These are phyloP conservation scores for Vigna mungo DNA, from an alignment of 306 rosid species.

Conservation along the genomic window DNA sequence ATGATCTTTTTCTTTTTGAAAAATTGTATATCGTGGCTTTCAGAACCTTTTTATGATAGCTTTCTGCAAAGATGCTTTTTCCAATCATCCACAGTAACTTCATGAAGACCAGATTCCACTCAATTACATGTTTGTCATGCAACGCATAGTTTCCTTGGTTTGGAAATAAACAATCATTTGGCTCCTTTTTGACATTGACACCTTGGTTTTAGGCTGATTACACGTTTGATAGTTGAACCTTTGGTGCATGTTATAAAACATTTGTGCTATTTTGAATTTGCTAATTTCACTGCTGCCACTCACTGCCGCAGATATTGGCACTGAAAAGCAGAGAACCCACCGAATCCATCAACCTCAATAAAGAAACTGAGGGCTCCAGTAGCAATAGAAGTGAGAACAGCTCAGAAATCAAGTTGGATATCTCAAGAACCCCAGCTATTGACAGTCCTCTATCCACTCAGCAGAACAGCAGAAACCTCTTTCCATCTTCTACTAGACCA, in stretches of 20 bases:
- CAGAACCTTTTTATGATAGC: conserved; percentile 44
- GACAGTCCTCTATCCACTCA: conserved; percentile 77
- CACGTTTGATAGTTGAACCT: not conserved
- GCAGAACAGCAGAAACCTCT: conserved; percentile 61
- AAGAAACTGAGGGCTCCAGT: conserved; percentile 92
- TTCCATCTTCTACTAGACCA: conserved; percentile 70
- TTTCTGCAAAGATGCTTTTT: conserved; percentile 45
- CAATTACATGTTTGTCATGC: conserved; percentile 35
- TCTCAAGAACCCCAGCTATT: conserved; percentile 77
- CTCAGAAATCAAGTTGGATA: conserved; percentile 83
- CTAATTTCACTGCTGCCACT: conserved; percentile 6
- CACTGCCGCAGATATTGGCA: conserved; percentile 70
- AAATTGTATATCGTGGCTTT: conserved; percentile 25
- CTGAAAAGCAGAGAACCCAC: conserved; percentile 88
- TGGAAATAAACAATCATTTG: conserved; percentile 26
- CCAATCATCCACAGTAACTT: conserved; percentile 36
- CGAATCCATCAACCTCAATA: conserved; percentile 85
- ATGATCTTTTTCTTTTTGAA: conserved; percentile 36
- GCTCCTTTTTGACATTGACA: not conserved
- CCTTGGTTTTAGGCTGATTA: not conserved
- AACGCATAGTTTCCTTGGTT: conserved; percentile 12
- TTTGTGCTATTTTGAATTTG: conserved; percentile 10
- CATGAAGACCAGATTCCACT: conserved; percentile 41
- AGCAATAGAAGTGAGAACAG: conserved; percentile 93
- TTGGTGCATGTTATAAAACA: not conserved